phyloP scores from a whole-genome alignment of 1,139 yeast species.

The Taphrina flavorubra region DNA sequence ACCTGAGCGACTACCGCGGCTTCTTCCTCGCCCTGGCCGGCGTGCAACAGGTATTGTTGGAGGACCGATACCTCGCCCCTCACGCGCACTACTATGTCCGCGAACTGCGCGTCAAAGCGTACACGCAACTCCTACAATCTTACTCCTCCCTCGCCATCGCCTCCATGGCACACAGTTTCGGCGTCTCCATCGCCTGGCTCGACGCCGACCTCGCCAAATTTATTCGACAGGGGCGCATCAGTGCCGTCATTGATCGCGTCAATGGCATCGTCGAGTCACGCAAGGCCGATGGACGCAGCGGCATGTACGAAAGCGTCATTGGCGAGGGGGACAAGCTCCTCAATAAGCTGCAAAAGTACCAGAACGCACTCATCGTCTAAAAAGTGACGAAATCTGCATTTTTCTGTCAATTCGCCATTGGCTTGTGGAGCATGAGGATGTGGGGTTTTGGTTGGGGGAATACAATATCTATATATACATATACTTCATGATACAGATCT shows the following conservation, averaged over 20 bases:
- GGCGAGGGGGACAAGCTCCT: slow-evolving; percentile 91
- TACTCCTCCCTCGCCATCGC: slow-evolving; percentile 86
- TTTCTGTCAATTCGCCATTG: too few species aligned
- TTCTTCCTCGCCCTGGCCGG: slow-evolving; percentile 80
- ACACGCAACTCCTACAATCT: slow-evolving; percentile 90
- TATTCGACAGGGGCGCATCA: slow-evolving; percentile 89
- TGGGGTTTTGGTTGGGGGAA: neutral
- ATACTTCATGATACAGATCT: too few species aligned
- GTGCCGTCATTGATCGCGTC: slow-evolving; percentile 94
- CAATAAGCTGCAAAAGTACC: slow-evolving; percentile 94
- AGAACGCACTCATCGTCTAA: slow-evolving; percentile 76
- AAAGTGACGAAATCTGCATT: neutral
- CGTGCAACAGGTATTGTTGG: slow-evolving; percentile 75
- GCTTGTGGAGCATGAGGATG: too few species aligned
- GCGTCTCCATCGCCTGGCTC: slow-evolving; percentile 81
- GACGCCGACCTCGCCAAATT: slow-evolving; percentile 79
- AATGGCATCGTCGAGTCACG: slow-evolving; percentile 95
- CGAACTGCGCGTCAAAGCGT: slow-evolving; percentile 94
- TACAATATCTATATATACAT: neutral
- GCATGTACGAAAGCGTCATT: slow-evolving; percentile 85
- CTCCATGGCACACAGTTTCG: slow-evolving; percentile 94
- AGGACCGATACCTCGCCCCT: slow-evolving; percentile 74
- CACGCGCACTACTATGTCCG: slow-evolving; percentile 86
- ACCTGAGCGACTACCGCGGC: slow-evolving; percentile 83
- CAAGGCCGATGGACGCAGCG: slow-evolving; percentile 93